Evolutionary conservation across 192 early-diverging fungal species (phyloP).

Genomic region (Coemansia sp.): DNA sequence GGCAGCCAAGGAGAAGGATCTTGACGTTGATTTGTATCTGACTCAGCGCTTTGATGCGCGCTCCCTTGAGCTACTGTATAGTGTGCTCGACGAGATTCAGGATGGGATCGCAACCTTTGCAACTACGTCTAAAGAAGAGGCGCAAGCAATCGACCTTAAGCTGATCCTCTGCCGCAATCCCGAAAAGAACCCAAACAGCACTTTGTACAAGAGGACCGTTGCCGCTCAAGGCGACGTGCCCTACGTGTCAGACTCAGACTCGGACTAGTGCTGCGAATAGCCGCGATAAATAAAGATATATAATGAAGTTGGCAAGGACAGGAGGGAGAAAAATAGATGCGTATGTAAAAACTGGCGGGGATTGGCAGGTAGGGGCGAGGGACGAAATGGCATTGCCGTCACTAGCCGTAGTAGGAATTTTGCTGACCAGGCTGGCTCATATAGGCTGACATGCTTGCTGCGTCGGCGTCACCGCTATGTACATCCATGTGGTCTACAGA

Average conservation of each 20-base stretch:
- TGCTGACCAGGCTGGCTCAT: conserved; percentile 45
- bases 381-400: background rate
- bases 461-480: conserved; percentile 14
- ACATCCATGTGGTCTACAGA: conserved; percentile 28
- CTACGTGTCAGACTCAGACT: conserved; percentile 49
- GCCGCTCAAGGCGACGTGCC: conserved; percentile 31
- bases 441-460: conserved; percentile 39
- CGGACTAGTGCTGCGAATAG: conserved; percentile 14
- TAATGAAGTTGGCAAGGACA: background rate
- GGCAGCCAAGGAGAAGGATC: conserved; percentile 56
- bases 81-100: conserved; percentile 57
- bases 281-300: background rate
- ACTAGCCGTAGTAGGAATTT: conserved; percentile 46
- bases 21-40: conserved; percentile 58
- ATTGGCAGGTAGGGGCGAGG: background rate
- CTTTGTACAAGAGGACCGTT: conserved; percentile 54
- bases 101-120: conserved; percentile 43
- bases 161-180: conserved; percentile 70
- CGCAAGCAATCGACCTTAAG: conserved; percentile 61
- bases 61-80: conserved; percentile 43
- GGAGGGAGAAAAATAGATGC: background rate
- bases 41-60: conserved; percentile 46
- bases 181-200: conserved; percentile 68
- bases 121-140: conserved; percentile 49
- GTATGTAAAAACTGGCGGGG: background rate